Conservation (phyloP, 176 grass and related monocot species). For the Secale cereale region DNA sequence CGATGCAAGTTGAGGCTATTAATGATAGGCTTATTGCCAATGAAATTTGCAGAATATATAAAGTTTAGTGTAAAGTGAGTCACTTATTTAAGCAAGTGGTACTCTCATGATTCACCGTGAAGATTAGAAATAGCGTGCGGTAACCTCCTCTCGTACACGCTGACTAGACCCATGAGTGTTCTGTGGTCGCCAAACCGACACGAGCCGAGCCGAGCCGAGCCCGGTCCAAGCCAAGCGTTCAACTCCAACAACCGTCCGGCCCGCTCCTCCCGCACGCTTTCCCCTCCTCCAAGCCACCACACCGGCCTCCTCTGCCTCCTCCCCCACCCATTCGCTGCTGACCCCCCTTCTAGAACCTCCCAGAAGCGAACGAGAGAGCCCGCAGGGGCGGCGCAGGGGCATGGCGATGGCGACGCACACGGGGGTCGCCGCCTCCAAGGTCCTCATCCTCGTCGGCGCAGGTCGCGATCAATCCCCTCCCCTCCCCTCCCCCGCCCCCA, state of each 20-base stretch:
- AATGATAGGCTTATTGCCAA: no score
- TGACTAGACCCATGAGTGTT: neutral
- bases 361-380: neutral
- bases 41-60: no score
- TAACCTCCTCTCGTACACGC: neutral
- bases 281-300: conserved; percentile 12
- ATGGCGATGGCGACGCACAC: conserved; percentile 96
- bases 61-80: no score
- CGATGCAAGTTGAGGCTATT: no score
- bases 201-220: neutral
- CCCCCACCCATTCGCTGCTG: neutral
- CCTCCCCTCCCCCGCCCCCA: neutral
- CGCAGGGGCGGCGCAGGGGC: conserved; percentile 5
- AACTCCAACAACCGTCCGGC: neutral
- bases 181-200: neutral
- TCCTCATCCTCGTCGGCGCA: conserved; percentile 84
- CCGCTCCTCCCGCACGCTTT: neutral
- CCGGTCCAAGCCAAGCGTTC: neutral
- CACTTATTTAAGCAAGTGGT: no score
- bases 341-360: conserved; percentile 24
- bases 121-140: neutral
- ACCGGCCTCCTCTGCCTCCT: neutral
- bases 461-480: conserved; percentile 29
- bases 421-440: conserved; percentile 79
- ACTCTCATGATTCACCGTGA: no score